These are phyloP conservation scores for Grigorovia transvaalensis DNA, from an alignment of 805 yeast genomes.

Conservation along the genomic window DNA sequence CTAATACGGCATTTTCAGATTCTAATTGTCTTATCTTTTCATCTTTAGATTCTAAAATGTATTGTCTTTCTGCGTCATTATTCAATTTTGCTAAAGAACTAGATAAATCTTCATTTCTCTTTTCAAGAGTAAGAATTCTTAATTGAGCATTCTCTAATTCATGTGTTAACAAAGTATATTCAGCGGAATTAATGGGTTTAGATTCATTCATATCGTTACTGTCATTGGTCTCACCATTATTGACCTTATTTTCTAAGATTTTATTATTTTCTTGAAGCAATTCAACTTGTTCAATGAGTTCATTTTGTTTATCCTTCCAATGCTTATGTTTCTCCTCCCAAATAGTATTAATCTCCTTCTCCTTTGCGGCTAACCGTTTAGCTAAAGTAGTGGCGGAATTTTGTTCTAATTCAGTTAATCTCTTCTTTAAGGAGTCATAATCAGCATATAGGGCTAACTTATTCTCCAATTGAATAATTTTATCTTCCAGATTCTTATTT, in stretches of 20 bases:
- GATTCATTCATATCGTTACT: slow-evolving; percentile 19
- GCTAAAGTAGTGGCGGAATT: slow-evolving; percentile 45
- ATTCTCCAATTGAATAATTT: slow-evolving; percentile 43
- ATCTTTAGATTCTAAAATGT: slow-evolving; percentile 31
- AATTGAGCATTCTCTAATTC: slow-evolving; percentile 66
- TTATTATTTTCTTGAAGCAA: slow-evolving; percentile 46
- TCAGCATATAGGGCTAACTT: slow-evolving; percentile 59
- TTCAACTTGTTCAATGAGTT: slow-evolving; percentile 39
- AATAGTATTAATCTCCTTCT: slow-evolving; percentile 55
- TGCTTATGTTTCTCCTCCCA: slow-evolving; percentile 65
- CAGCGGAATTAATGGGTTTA: slow-evolving; percentile 30
- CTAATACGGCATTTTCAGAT: slow-evolving; percentile 49
- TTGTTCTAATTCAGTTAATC: slow-evolving; percentile 51
- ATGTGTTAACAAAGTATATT: slow-evolving; percentile 53
- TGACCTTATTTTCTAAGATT: slow-evolving; percentile 59
- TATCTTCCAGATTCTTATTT: slow-evolving; percentile 39
- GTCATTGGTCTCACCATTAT: slow-evolving; percentile 41
- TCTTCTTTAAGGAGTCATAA: slow-evolving; percentile 61
- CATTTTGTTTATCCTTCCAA: slow-evolving; percentile 52
- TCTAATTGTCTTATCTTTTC: slow-evolving; percentile 44
- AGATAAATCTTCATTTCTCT: slow-evolving; percentile 65
- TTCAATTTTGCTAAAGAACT: slow-evolving; percentile 50
- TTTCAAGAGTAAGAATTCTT: slow-evolving; percentile 60
- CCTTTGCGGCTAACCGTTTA: slow-evolving; percentile 54
- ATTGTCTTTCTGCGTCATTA: slow-evolving; percentile 35